Percentiles rank a stretch among this genome's conserved stretches.
phyloP scores from a whole-genome alignment of 805 yeast genomes.

The Citeromyces nyonsensis region DNA sequence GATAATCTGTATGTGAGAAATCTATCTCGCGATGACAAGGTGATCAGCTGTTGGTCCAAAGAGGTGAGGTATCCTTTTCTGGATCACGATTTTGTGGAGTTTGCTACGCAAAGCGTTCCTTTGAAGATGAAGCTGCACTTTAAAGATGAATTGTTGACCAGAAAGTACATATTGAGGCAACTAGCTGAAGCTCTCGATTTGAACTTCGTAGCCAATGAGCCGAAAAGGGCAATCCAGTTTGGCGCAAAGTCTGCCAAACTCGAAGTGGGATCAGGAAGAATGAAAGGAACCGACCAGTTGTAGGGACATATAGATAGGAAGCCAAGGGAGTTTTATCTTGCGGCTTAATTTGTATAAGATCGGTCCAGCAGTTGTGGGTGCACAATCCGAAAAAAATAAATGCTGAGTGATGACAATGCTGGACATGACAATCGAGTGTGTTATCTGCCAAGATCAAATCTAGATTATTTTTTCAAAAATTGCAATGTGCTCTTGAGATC shows the following conservation, averaged over 20 bases:
- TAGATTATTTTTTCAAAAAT: too few species aligned
- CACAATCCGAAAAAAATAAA: too few species aligned
- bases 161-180: conserved; percentile 44
- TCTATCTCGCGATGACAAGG: conserved; percentile 85
- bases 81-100: conserved; percentile 42
- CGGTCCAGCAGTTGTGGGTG: too few species aligned
- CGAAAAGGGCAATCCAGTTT: conserved; percentile 91
- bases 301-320: too few species aligned
- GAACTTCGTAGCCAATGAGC: conserved; percentile 47
- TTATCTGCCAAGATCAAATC: too few species aligned
- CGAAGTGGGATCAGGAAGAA: conserved; percentile 63
- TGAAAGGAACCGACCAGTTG: conserved; percentile 55
- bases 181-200: conserved; percentile 31
- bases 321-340: too few species aligned
- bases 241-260: conserved; percentile 93
- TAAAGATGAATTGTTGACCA: conserved; percentile 15
- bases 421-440: too few species aligned
- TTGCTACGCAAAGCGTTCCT: conserved; percentile 29
- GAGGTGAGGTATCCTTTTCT: conserved; percentile 83
- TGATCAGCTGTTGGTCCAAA: conserved; percentile 72
- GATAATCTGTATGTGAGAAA: conserved; percentile 64
- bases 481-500: too few species aligned
- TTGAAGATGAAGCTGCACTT: conserved; percentile 25
- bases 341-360: too few species aligned
- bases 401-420: too few species aligned